phyloP scores from a whole-genome alignment of 805 yeast species.

The Kazachstania kunashirensis region DNA sequence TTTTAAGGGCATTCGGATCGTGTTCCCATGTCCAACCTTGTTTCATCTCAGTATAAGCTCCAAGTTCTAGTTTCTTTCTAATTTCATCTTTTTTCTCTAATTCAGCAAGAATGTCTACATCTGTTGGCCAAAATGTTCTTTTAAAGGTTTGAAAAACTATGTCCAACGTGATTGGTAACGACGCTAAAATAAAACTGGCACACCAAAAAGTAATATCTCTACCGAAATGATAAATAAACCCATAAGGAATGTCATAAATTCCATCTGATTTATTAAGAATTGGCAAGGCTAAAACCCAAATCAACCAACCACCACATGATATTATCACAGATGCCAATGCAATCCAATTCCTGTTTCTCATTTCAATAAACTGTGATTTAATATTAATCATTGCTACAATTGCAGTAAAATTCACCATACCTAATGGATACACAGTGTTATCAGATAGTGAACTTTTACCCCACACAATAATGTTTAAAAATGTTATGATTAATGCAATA shows the following conservation, averaged over 20 bases:
- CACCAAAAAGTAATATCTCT: constrained; percentile 84
- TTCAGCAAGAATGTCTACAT: constrained; percentile 68
- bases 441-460: constrained; percentile 61
- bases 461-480: constrained; percentile 57
- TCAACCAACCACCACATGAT: constrained; percentile 75
- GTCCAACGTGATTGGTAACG: constrained; percentile 60
- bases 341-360: constrained; percentile 61
- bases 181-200: constrained; percentile 44
- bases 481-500: constrained; percentile 63
- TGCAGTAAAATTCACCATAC: constrained; percentile 65
- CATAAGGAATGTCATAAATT: constrained; percentile 60
- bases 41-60: constrained; percentile 59
- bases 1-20: constrained; percentile 33
- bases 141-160: constrained; percentile 49
- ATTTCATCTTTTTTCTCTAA: constrained; percentile 62
- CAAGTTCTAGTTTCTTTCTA: constrained; percentile 60
- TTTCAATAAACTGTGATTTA: constrained; percentile 74
- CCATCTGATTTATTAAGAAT: constrained; percentile 47
- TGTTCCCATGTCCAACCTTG: constrained; percentile 70
- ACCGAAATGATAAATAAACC: constrained; percentile 66
- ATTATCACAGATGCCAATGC: constrained; percentile 56
- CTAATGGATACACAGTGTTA: constrained; percentile 73
- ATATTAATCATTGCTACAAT: constrained; percentile 64
- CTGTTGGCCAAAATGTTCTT: constrained; percentile 51
- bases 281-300: constrained; percentile 76